Conservation (phyloP, 345 rosid species). For the Camelina laxa region DNA sequence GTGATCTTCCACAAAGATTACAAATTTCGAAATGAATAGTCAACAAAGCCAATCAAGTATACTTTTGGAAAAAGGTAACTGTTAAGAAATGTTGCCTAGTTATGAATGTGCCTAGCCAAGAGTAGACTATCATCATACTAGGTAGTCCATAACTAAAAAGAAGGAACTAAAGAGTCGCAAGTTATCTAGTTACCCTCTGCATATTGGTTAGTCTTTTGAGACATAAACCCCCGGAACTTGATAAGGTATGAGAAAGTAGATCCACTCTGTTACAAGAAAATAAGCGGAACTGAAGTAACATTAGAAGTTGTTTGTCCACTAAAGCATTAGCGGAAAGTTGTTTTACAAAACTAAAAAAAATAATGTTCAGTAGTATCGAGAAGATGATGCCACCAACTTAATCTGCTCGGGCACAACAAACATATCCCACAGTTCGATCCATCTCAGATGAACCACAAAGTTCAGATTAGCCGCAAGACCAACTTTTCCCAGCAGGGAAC, state of each 20-base stretch:
- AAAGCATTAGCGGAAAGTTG: background rate
- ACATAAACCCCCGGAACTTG: background rate
- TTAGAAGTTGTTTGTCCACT: background rate
- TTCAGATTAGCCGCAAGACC: conserved; percentile 13
- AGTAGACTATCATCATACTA: background rate
- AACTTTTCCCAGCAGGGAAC: background rate
- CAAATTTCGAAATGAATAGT: background rate
- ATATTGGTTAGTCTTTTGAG: background rate
- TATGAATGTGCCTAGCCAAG: background rate
- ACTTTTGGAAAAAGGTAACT: too few species aligned
- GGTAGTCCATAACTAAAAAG: background rate
- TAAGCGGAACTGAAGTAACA: background rate
- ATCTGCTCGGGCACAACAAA: conserved; percentile 3
- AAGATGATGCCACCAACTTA: background rate
- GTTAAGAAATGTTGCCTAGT: background rate
- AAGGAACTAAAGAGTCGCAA: background rate
- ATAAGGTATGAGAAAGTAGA: background rate
- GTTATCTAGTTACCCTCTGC: background rate
- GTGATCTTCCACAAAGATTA: background rate
- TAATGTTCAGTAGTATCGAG: background rate
- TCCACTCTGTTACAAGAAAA: background rate
- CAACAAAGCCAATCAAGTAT: background rate
- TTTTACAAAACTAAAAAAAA: background rate
- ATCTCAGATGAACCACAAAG: background rate
- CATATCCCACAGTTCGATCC: conserved; percentile 16